These are phyloP conservation scores for Sodiomyces alkalinus DNA, from an alignment of 2,329 filamentous ascomycete species.

Conservation along the genomic window DNA sequence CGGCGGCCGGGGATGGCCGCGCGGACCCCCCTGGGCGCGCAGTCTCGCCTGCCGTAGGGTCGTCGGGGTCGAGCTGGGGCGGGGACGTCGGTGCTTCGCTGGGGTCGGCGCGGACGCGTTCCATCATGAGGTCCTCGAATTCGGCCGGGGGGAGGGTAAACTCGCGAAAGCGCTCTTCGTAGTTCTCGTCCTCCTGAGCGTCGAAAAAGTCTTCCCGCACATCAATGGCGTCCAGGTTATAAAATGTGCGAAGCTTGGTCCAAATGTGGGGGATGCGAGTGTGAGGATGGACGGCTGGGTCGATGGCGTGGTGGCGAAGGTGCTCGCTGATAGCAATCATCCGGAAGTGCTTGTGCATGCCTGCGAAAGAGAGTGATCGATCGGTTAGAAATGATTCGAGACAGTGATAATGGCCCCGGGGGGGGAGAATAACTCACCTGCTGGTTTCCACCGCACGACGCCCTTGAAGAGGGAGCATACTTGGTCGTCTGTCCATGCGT, in stretches of 20 bases:
- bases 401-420: neutral
- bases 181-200: conserved; percentile 39
- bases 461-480: conserved; percentile 85
- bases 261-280: conserved; percentile 86
- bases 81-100: conserved; percentile 30
- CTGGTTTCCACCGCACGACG: conserved; percentile 92
- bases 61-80: conserved; percentile 22
- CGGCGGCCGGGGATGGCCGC: conserved; percentile 6
- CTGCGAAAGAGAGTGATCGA: conserved; percentile 26
- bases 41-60: conserved; percentile 4
- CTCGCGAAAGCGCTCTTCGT: conserved; percentile 46
- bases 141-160: conserved; percentile 43
- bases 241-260: conserved; percentile 70
- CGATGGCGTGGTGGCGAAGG: conserved; percentile 64
- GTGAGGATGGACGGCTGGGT: conserved; percentile 55
- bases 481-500: conserved; percentile 91
- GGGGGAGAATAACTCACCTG: conserved; percentile 37
- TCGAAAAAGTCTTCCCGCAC: conserved; percentile 56
- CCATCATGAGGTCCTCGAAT: conserved; percentile 31
- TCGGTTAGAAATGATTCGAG: conserved; percentile 8
- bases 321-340: conserved; percentile 77
- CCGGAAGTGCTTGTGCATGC: conserved; percentile 87
- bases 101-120: conserved; percentile 25
- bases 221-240: conserved; percentile 75
- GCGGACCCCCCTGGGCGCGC: neutral